These are phyloP conservation scores for Scutellaria baicalensis DNA, from an alignment of 257 asterid genomes.

Conservation along the genomic window DNA sequence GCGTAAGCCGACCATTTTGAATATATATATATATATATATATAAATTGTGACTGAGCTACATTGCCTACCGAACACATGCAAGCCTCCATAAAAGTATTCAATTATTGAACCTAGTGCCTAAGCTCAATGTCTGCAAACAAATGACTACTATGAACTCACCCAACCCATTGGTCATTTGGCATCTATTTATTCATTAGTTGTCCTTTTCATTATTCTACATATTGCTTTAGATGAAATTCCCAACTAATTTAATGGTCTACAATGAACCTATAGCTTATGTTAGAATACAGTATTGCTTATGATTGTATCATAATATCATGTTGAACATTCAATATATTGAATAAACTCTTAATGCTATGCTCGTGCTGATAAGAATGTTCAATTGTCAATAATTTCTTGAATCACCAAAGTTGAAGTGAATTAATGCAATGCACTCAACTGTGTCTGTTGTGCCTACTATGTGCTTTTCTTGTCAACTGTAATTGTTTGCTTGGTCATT, in stretches of 20 bases:
- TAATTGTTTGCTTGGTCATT: not conserved
- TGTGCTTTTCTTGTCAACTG: not conserved
- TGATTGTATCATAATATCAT: not conserved
- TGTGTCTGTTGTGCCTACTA: not conserved
- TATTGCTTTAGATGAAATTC: not conserved
- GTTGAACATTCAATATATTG: not conserved
- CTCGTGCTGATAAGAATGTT: not conserved
- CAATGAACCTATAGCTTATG: not conserved
- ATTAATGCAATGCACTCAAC: not conserved
- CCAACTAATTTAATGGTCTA: not conserved
- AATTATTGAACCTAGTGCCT: no score
- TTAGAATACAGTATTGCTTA: not conserved
- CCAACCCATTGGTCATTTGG: no score
- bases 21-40: no score
- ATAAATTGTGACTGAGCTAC: no score
- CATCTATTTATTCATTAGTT: not conserved
- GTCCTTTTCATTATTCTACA: not conserved
- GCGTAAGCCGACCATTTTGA: no score
- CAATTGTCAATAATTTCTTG: not conserved
- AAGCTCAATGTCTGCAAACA: no score
- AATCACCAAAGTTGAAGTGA: not conserved
- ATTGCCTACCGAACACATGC: no score
- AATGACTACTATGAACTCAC: not conserved
- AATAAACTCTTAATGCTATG: not conserved
- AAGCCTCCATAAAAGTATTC: no score